Evolutionary conservation across 116 monocot genomes (phyloP), one percentile per base, ranked within the genome.

Genomic region (Zostera marina): DNA sequence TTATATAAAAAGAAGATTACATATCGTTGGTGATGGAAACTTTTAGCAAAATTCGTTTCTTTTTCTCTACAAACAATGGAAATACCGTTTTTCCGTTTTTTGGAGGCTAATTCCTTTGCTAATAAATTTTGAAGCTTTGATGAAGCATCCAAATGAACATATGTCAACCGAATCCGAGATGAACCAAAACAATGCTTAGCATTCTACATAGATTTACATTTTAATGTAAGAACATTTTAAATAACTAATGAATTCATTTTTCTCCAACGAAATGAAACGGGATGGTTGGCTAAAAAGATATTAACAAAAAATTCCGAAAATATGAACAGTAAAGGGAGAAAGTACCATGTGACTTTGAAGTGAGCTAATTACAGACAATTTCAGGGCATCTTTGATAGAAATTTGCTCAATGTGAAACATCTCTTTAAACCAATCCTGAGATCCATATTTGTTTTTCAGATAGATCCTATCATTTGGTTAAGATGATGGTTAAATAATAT

Each of bases 341-440:
- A 13, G 21, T 94, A 94, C 88, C 93, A 81, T 66, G 57, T 64
- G 59, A 19, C 62, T 84, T 70, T 88, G 79, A 41, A 94, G 81
- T 63, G 81, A 63, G 46, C 55, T 56, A 13, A 23, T 77, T 51
- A 94, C 63, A 62, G 73, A 73, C 19, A 69, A 38, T 75, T 73
- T 88, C 66, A 94, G 67, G 13, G 88, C 79, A 71, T 94, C 93
- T 68, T 94, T 94, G 59, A 94, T 74, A 22, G 93, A 73, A 47
- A 88, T 75, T 13, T 69, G 69, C 41, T 84, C 66, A 8, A 11
- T 61, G 22, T 49, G 65, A 61, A 64, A 26, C 42, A 68, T 81
- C 42, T 75, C 75, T 23, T 61, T 70, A 56, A 76, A 79, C 84
- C 88, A 88, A 40, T 71, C 59, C 66, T 81, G 84, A 52, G 62